Evolutionary conservation across 2,329 filamentous ascomycete species (phyloP).

Genomic region (Clarireedia hainanense): DNA sequence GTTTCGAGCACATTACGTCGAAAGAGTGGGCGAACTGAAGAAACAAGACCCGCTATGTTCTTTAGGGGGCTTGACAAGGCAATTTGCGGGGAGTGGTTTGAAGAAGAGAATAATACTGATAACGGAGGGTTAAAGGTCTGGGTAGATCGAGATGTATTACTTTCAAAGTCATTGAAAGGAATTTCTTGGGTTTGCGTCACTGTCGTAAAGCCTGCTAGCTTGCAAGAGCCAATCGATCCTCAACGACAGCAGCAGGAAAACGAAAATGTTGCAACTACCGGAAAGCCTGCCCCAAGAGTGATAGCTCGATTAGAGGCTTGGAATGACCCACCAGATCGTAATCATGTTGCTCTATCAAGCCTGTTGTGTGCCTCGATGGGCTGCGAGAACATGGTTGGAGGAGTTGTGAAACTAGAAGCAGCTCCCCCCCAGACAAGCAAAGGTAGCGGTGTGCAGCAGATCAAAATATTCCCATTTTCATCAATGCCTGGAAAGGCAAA

Average conservation of each 20-base stretch:
- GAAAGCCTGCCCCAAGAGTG: conserved; percentile 55
- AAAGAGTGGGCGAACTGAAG: conserved; percentile 53
- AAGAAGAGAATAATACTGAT: conserved; percentile 47
- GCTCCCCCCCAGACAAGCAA: conserved; percentile 47
- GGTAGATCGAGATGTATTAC: conserved; percentile 72
- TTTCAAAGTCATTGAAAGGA: conserved; percentile 65
- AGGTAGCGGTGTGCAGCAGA: conserved; percentile 36
- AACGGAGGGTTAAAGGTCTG: conserved; percentile 64
- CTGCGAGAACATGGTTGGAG: conserved; percentile 68
- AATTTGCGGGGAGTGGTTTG: conserved; percentile 68
- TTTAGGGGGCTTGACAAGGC: conserved; percentile 70
- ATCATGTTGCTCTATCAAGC: conserved; percentile 72
- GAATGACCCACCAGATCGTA: conserved; percentile 79
- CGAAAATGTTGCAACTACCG: conserved; percentile 50
- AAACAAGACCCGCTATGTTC: conserved; percentile 62
- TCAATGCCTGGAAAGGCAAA: conserved; percentile 45
- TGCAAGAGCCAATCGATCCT: conserved; percentile 64
- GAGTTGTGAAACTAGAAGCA: conserved; percentile 78
- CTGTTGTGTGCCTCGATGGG: conserved; percentile 68
- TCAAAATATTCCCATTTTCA: conserved; percentile 79
- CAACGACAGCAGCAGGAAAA: conserved; percentile 60
- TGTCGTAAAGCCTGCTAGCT: conserved; percentile 73
- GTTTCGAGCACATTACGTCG: conserved; percentile 61
- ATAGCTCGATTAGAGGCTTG: conserved; percentile 70
- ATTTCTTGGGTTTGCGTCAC: conserved; percentile 73